These are phyloP conservation scores for Calycina herbarum DNA, from an alignment of 2,329 filamentous ascomycete genomes.

Conservation along the genomic window DNA sequence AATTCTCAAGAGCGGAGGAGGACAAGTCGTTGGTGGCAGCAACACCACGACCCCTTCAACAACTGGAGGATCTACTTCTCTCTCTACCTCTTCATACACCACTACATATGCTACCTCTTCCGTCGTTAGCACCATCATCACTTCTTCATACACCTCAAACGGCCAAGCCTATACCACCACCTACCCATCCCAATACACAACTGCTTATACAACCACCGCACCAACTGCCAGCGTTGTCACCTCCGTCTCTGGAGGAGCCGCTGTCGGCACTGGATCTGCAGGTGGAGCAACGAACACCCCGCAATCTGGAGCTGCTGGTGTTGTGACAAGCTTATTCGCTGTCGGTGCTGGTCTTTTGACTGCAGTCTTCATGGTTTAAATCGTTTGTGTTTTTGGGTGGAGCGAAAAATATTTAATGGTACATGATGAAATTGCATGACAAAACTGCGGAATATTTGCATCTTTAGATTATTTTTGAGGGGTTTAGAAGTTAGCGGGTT, in stretches of 20 bases:
- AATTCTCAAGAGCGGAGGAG: conserved; percentile 29
- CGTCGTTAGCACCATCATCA: not conserved
- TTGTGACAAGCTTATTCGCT: conserved; percentile 4
- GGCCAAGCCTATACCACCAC: conserved; percentile 1
- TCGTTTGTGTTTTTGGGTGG: not conserved
- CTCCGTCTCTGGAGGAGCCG: not conserved
- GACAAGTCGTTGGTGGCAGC: not conserved
- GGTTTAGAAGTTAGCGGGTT: not conserved
- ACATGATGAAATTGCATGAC: not conserved
- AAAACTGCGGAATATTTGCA: not conserved
- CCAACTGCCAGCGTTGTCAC: not conserved
- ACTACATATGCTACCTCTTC: conserved; percentile 11
- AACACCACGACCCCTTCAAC: not conserved
- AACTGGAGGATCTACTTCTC: conserved; percentile 4
- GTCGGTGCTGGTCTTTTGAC: conserved; percentile 11
- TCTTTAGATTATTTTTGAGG: not conserved
- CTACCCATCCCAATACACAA: not conserved
- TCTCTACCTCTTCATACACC: conserved; percentile 11
- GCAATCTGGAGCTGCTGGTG: conserved; percentile 3
- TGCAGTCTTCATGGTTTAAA: conserved; percentile 11
- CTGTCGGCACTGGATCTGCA: not conserved
- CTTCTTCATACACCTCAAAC: not conserved
- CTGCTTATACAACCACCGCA: not conserved
- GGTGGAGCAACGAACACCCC: not conserved
- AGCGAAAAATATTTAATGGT: not conserved